A percentile compares a stretch with the other conserved stretches of the same genome.
phyloP scores from a whole-genome alignment of 257 asterid genomes.

The Solanum sejunctum region DNA sequence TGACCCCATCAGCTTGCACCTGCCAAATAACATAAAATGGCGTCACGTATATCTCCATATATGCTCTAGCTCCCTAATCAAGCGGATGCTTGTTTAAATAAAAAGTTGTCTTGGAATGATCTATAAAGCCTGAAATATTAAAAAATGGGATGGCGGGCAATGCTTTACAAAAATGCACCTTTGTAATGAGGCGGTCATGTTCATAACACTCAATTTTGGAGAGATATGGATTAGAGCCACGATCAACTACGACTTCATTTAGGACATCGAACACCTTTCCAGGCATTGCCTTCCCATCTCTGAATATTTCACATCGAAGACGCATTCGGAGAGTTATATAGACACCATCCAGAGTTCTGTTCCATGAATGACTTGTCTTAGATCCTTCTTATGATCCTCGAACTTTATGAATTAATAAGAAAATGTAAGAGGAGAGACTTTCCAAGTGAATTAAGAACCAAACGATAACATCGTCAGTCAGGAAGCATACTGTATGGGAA shows the following conservation, averaged over 20 bases:
- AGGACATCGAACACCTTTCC: conserved; percentile 92
- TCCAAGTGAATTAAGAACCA: background rate
- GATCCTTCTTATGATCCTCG: conserved; percentile 64
- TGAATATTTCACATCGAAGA: conserved; percentile 82
- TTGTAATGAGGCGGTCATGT: conserved; percentile 94
- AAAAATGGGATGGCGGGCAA: background rate
- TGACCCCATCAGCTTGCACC: conserved; percentile 99
- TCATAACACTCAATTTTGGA: conserved; percentile 95
- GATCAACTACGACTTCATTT: conserved; percentile 92
- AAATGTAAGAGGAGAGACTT: conserved; percentile 3
- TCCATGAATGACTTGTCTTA: conserved; percentile 78
- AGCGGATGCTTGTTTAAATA: background rate
- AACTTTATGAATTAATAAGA: conserved; percentile 35
- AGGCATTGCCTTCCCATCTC: conserved; percentile 85
- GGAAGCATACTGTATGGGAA: conserved; percentile 68
- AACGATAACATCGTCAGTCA: conserved; percentile 3
- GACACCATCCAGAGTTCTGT: conserved; percentile 71
- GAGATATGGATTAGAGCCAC: conserved; percentile 97
- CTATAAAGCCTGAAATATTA: background rate
- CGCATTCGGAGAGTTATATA: conserved; percentile 97
- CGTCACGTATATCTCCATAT: background rate
- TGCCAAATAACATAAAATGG: conserved; percentile 8
- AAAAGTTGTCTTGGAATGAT: background rate
- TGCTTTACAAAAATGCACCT: conserved; percentile 33
- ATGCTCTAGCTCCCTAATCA: background rate